Conservation (phyloP, 495 filamentous ascomycete species). For the Daldinia loculata region DNA sequence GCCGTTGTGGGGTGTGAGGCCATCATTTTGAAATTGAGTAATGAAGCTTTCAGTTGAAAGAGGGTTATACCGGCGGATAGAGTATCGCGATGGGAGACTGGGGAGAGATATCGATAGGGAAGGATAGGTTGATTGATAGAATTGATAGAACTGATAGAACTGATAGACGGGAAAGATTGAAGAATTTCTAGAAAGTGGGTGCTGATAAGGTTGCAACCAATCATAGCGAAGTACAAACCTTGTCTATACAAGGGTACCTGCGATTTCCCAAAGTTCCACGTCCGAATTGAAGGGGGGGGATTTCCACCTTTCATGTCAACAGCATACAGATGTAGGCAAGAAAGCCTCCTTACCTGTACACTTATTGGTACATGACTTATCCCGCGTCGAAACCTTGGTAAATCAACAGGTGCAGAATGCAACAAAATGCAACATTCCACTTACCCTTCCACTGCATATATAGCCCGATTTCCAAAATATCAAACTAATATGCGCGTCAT, state of each 20-base stretch:
- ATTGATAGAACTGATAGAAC: slow-evolving; percentile 51
- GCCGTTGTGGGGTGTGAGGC: slow-evolving; percentile 46
- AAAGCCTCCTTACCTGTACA: neutral
- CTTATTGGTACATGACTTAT: neutral
- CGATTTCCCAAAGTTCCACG: slow-evolving; percentile 16
- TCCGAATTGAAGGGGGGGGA: slow-evolving; percentile 22
- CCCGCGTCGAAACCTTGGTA: neutral
- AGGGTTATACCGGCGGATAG: slow-evolving; percentile 30
- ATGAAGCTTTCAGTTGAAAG: slow-evolving; percentile 14
- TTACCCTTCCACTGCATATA: neutral
- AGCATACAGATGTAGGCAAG: neutral
- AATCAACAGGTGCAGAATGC: slow-evolving; percentile 7
- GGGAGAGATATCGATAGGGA: slow-evolving; percentile 47
- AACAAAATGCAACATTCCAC: slow-evolving; percentile 8
- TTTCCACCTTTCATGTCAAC: slow-evolving; percentile 11
- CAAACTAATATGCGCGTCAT: neutral
- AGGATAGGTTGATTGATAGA: slow-evolving; percentile 44
- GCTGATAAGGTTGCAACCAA: slow-evolving; percentile 40
- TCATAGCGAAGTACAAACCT: slow-evolving; percentile 25
- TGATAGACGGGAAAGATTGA: slow-evolving; percentile 50
- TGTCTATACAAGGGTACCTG: slow-evolving; percentile 23
- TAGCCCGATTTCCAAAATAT: neutral
- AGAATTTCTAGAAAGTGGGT: slow-evolving; percentile 44
- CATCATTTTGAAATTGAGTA: slow-evolving; percentile 43
- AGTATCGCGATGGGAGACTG: slow-evolving; percentile 34